phyloP scores from a whole-genome alignment of 805 yeast species.

The Lachancea sp. region DNA sequence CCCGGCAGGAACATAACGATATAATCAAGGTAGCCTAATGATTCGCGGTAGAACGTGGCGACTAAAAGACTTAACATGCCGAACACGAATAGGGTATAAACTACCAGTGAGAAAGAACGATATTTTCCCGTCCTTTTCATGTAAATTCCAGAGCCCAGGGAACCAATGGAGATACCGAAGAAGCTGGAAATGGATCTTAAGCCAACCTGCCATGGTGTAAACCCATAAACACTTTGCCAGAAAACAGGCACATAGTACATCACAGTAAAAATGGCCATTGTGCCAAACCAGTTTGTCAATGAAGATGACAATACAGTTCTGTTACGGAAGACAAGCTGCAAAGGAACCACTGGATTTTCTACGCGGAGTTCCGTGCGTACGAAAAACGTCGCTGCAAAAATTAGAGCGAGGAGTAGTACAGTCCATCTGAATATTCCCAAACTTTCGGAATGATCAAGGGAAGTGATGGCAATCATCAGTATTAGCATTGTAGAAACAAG shows the following conservation, averaged over 20 bases:
- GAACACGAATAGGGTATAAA: constrained; percentile 39
- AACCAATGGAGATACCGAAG: constrained; percentile 60
- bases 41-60: constrained; percentile 20
- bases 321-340: constrained; percentile 44
- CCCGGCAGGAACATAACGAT: constrained; percentile 49
- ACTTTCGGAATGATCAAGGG: constrained; percentile 44
- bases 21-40: constrained; percentile 35
- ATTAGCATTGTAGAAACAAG: constrained; percentile 52
- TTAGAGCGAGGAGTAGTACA: constrained; percentile 37
- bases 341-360: constrained; percentile 64
- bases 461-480: constrained; percentile 59
- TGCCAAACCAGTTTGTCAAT: constrained; percentile 60
- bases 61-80: constrained; percentile 40
- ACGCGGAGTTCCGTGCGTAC: constrained; percentile 37
- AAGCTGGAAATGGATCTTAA: constrained; percentile 52
- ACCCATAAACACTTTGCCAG: constrained; percentile 47
- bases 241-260: constrained; percentile 68
- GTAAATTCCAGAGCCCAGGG: constrained; percentile 58
- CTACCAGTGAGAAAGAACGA: constrained; percentile 38
- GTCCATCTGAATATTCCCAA: constrained; percentile 26
- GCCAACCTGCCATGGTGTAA: constrained; percentile 53
- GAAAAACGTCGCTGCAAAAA: constrained; percentile 28
- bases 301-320: constrained; percentile 61
- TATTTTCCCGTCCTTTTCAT: constrained; percentile 67
- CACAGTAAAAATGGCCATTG: constrained; percentile 60